A percentile compares a stretch with the other conserved stretches of the same genome.
Evolutionary conservation across 2,329 filamentous ascomycete species (phyloP).

Genomic region (Ophiognomonia clavigignenti-juglandacearum): DNA sequence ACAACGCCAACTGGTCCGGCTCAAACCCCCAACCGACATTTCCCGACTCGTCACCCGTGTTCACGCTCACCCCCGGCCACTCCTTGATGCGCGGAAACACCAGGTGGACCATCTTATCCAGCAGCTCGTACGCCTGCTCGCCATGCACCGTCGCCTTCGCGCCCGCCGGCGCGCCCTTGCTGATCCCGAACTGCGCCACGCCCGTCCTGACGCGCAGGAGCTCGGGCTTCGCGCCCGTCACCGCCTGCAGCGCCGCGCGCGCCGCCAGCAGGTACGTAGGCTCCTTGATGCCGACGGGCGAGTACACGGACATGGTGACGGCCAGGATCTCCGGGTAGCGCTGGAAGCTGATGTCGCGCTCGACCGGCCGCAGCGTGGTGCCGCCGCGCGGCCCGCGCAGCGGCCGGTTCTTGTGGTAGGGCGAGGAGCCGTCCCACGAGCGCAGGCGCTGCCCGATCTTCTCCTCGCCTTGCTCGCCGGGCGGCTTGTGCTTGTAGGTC

Average conservation of each 20-base stretch:
- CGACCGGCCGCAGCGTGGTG: conserved; percentile 65
- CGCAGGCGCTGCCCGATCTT: conserved; percentile 61
- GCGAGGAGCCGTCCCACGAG: conserved; percentile 83
- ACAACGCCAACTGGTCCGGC: conserved; percentile 70
- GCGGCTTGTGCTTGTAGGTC: conserved; percentile 79
- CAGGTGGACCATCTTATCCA: conserved; percentile 84
- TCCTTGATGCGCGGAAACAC: conserved; percentile 96
- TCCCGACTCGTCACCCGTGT: conserved; percentile 79
- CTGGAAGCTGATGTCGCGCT: conserved; percentile 70
- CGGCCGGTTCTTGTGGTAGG: conserved; percentile 89
- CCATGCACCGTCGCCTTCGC: conserved; percentile 74
- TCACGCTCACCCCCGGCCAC: conserved; percentile 65
- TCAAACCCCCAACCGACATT: conserved; percentile 82
- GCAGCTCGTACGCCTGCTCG: conserved; percentile 81
- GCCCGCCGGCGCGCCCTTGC: conserved; percentile 65
- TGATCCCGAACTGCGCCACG: conserved; percentile 71
- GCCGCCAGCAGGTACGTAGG: conserved; percentile 75
- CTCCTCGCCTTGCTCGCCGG: conserved; percentile 58
- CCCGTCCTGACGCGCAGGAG: conserved; percentile 66
- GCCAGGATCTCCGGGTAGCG: conserved; percentile 80
- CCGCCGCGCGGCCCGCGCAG: conserved; percentile 79
- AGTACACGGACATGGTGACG: conserved; percentile 73
- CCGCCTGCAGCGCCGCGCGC: conserved; percentile 77
- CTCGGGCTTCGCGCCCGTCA: conserved; percentile 70
- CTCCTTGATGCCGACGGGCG: conserved; percentile 66